Conservation (phyloP, 345 rosid genomes). For the Boechera retrofracta region DNA sequence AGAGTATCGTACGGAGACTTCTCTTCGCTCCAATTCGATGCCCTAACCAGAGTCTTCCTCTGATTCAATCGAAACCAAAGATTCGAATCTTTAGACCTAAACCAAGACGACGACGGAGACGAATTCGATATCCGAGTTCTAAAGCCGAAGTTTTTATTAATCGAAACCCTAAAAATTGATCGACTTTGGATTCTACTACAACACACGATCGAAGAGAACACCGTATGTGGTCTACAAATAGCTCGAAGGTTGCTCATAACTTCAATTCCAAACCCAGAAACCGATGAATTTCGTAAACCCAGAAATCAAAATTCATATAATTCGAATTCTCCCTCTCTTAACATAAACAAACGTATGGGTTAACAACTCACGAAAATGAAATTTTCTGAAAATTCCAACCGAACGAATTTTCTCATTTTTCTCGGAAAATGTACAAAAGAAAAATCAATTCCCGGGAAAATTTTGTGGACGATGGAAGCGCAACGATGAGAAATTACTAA, state of each 20-base stretch:
- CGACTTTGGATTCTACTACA: conserved; percentile 55
- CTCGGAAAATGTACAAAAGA: conserved; percentile 29
- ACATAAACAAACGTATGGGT: conserved; percentile 29
- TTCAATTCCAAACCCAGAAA: conserved; percentile 19
- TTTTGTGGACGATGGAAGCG: conserved; percentile 46
- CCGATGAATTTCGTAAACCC: conserved; percentile 27
- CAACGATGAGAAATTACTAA: not conserved
- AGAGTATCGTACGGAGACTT: conserved; percentile 93
- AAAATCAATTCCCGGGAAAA: conserved; percentile 42
- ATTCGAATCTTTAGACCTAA: conserved; percentile 50
- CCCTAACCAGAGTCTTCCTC: conserved; percentile 64
- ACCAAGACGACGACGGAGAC: conserved; percentile 50
- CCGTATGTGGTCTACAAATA: conserved; percentile 64
- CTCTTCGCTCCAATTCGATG: conserved; percentile 71
- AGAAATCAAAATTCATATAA: conserved; percentile 36
- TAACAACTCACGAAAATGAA: conserved; percentile 28
- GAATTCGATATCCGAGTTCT: conserved; percentile 49
- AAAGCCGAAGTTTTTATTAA: conserved; percentile 50
- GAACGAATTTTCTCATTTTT: conserved; percentile 28
- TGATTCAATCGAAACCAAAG: conserved; percentile 64
- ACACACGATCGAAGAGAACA: conserved; percentile 61
- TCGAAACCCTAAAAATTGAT: conserved; percentile 59
- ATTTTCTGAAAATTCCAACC: conserved; percentile 33
- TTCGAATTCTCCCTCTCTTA: not conserved
- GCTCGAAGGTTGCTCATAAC: conserved; percentile 69